Evolutionary conservation across 768 basidiomycete species (phyloP).

Genomic region (Tubosaeta brunneosetosa): DNA sequence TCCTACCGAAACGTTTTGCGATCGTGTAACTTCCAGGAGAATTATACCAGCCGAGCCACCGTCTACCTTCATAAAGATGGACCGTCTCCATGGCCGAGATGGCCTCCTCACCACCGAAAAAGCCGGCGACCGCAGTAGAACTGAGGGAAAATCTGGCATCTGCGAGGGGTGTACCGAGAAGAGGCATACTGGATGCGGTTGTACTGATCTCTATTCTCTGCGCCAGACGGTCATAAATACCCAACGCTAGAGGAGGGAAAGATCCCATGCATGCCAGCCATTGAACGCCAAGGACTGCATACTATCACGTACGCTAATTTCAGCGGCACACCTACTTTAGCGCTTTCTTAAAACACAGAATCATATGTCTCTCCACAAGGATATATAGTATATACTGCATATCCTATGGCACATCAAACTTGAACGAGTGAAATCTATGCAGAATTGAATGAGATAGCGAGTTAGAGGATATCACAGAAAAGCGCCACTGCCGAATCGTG

Average conservation of each 20-base stretch:
- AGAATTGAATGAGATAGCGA: too few relatives aligned
- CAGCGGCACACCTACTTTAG: too few relatives aligned
- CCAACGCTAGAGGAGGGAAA: not conserved
- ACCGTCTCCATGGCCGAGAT: constrained; percentile 32
- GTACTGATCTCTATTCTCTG: not conserved
- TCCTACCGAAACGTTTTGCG: constrained; percentile 30
- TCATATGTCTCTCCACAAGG: too few relatives aligned
- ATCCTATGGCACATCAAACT: too few relatives aligned
- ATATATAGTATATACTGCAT: too few relatives aligned
- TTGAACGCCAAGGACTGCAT: too few relatives aligned
- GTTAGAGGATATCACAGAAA: too few relatives aligned
- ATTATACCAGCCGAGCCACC: constrained; percentile 35
- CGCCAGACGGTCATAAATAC: not conserved
- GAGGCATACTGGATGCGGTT: constrained; percentile 7
- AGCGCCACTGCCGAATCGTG: too few relatives aligned
- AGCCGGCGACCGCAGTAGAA: constrained; percentile 30
- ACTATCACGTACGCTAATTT: too few relatives aligned
- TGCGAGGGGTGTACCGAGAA: constrained; percentile 9
- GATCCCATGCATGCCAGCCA: too few relatives aligned
- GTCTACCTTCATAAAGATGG: constrained; percentile 27
- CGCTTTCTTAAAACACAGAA: too few relatives aligned
- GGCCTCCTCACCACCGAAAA: constrained; percentile 37
- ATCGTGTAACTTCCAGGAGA: constrained; percentile 32
- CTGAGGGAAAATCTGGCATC: constrained; percentile 20
- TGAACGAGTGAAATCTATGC: too few relatives aligned